A percentile compares a stretch with the other conserved stretches of the same genome.
Evolutionary conservation across 495 filamentous ascomycete species (phyloP).

Genomic region (Lepidopterella palustris): DNA sequence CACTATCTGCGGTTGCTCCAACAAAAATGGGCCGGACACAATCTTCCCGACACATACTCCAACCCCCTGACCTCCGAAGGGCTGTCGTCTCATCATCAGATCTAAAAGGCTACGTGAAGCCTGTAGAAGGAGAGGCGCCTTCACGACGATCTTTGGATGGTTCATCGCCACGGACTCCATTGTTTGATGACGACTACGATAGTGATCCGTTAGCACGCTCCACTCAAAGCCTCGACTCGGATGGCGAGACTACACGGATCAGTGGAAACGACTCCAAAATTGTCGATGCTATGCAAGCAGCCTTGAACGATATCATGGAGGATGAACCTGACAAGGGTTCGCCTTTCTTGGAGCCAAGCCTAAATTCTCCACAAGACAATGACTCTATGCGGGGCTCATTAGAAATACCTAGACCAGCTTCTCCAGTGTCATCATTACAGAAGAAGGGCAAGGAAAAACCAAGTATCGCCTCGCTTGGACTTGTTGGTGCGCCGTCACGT

Average conservation of each 20-base stretch:
- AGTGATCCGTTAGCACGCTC: constrained; percentile 57
- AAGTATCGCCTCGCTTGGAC: constrained; percentile 82
- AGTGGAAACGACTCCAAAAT: constrained; percentile 46
- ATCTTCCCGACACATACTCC: constrained; percentile 8
- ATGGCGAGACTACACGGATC: constrained; percentile 25
- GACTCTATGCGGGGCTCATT: constrained; percentile 51
- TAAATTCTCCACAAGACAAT: constrained; percentile 44
- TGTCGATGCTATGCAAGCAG: constrained; percentile 89
- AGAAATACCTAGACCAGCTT: constrained; percentile 40
- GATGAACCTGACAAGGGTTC: constrained; percentile 54
- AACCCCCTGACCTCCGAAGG: constrained; percentile 46
- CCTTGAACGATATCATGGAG: constrained; percentile 91
- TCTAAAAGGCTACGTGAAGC: constrained; percentile 40
- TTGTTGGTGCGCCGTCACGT: constrained; percentile 72
- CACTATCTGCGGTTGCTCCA: constrained; percentile 20
- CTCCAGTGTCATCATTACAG: constrained; percentile 42
- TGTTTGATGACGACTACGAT: constrained; percentile 64
- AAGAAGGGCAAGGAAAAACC: constrained; percentile 53
- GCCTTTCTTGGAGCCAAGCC: constrained; percentile 41
- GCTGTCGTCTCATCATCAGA: constrained; percentile 55
- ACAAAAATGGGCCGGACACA: constrained; percentile 22
- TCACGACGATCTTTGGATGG: constrained; percentile 53
- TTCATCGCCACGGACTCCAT: constrained; percentile 46
- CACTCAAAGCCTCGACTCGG: constrained; percentile 49
- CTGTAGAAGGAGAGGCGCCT: constrained; percentile 37